These are phyloP conservation scores for Trypanosoma cruzi DNA, from an alignment of 208 protist species.

Conservation along the genomic window DNA sequence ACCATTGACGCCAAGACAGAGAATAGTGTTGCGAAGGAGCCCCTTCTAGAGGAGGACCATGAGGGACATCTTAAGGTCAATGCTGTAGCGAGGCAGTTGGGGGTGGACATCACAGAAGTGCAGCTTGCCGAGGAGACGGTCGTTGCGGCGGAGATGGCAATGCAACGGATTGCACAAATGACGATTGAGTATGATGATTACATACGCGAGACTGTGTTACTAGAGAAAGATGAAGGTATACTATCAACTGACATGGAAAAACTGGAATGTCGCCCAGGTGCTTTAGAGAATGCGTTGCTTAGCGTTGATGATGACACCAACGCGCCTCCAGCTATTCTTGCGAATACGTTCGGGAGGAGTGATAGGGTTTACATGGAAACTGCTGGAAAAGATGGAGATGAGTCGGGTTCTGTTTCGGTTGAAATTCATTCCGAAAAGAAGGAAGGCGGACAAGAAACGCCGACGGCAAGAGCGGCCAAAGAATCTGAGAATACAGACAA, in stretches of 20 bases:
- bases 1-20: not conserved
- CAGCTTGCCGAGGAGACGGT: slow-evolving; percentile 23
- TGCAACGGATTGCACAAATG: slow-evolving; percentile 10
- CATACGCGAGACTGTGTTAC: slow-evolving; percentile 14
- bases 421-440: not conserved
- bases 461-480: no score
- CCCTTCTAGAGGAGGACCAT: slow-evolving; percentile 26
- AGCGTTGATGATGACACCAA: not conserved
- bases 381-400: not conserved
- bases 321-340: no score
- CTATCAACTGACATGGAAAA: not conserved
- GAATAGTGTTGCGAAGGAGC: not conserved
- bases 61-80: slow-evolving; percentile 23
- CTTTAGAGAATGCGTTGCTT: not conserved
- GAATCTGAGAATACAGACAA: not conserved
- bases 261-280: not conserved
- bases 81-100: slow-evolving; percentile 6
- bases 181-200: slow-evolving; percentile 12
- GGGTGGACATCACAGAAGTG: slow-evolving; percentile 12
- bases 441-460: not conserved
- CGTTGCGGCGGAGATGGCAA: slow-evolving; percentile 25
- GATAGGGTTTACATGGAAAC: no score
- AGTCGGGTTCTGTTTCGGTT: not conserved
- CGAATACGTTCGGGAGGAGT: no score
- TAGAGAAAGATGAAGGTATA: slow-evolving; percentile 2